A percentile compares a stretch with the other conserved stretches of the same genome.
These are phyloP conservation scores for Naganishia onofrii DNA, from an alignment of 768 basidiomycete genomes.

Conservation along the genomic window DNA sequence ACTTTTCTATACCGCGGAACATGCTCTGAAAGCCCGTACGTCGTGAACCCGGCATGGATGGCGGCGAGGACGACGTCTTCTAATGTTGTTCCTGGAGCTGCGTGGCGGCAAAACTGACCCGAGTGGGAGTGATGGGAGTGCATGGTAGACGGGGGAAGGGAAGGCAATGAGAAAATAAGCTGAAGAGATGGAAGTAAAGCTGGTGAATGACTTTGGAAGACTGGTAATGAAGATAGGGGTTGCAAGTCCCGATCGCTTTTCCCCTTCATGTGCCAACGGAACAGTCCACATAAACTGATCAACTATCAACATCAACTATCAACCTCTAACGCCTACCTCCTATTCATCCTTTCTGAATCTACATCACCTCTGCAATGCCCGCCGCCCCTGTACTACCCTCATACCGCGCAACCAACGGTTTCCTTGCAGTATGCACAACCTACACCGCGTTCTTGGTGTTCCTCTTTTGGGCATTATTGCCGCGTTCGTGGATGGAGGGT, in stretches of 20 bases:
- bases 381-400: not conserved
- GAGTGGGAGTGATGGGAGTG: slow-evolving; percentile 78
- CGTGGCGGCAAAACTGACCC: slow-evolving; percentile 90
- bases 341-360: not conserved
- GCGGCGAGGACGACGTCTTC: slow-evolving; percentile 80
- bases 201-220: not conserved
- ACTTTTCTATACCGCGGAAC: slow-evolving; percentile 75
- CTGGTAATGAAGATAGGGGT: not conserved
- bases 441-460: slow-evolving; percentile 40
- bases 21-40: slow-evolving; percentile 89
- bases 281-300: no score
- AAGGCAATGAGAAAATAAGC: not conserved
- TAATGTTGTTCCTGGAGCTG: slow-evolving; percentile 62
- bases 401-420: slow-evolving; percentile 38
- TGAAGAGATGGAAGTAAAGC: not conserved
- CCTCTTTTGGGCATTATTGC: slow-evolving; percentile 47
- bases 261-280: slow-evolving; percentile 21
- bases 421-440: slow-evolving; percentile 46
- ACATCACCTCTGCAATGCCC: not conserved
- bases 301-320: not conserved
- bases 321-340: no score
- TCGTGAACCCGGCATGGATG: slow-evolving; percentile 69
- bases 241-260: not conserved
- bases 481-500: slow-evolving; percentile 33
- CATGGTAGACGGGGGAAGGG: slow-evolving; percentile 30